Evolutionary conservation across 2,329 filamentous ascomycete species (phyloP).

Genomic region (Aspergillus sergii): DNA sequence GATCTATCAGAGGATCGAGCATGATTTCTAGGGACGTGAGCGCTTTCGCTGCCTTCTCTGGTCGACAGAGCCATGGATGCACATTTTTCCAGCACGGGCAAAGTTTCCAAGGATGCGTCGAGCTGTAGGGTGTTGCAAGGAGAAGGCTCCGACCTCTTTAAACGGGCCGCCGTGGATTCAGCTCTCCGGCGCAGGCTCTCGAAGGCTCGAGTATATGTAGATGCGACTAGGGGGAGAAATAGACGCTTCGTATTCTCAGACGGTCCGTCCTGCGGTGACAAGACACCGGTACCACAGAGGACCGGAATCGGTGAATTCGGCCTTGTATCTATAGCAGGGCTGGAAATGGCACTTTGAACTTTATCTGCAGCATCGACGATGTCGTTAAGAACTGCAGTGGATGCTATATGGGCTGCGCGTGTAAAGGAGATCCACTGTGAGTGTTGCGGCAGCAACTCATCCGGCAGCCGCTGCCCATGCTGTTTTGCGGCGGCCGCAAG

Average conservation of each 20-base stretch:
- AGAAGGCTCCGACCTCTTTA: constrained; percentile 2
- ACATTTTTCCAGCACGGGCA: constrained; percentile 24
- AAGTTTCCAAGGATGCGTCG: constrained; percentile 19
- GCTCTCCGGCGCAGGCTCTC: constrained; percentile 14
- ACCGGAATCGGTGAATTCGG: neutral
- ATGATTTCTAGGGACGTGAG: neutral
- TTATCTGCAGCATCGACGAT: neutral
- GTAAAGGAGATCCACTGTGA: constrained; percentile 44
- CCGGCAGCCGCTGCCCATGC: constrained; percentile 17
- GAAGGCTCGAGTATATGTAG: constrained; percentile 18
- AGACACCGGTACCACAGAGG: neutral
- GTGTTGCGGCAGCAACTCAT: constrained; percentile 35
- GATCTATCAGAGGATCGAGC: constrained; percentile 1
- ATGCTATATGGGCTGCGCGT: constrained; percentile 40
- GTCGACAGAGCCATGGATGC: constrained; percentile 22
- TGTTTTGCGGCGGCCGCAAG: constrained; percentile 28
- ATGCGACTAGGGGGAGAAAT: constrained; percentile 22
- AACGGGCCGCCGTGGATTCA: constrained; percentile 9
- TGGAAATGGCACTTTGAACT: neutral
- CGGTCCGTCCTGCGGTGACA: constrained; percentile 20
- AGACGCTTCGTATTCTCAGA: constrained; percentile 19
- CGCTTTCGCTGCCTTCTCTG: neutral
- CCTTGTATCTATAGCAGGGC: neutral
- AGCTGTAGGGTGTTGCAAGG: constrained; percentile 4
- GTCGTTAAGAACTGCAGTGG: constrained; percentile 32